Evolutionary conservation across 176 grass and related monocot species (phyloP).

Genomic region (Miscanthus lutarioriparius): DNA sequence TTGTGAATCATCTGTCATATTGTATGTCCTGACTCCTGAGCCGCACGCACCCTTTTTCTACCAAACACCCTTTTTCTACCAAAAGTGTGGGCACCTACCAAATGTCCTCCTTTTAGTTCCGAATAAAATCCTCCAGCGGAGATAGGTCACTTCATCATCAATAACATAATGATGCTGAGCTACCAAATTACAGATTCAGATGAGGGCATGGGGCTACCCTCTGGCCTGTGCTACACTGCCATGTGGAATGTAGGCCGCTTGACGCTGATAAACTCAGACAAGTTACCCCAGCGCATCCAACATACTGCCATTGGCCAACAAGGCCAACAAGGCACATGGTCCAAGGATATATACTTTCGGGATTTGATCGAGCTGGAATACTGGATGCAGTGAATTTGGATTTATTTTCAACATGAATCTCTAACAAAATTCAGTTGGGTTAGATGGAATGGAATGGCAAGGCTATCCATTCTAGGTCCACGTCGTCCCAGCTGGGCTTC

Average conservation of each 20-base stretch:
- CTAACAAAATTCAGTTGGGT: not conserved
- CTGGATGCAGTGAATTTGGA: not conserved
- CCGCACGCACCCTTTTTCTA: not conserved
- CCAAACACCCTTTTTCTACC: too few relatives aligned
- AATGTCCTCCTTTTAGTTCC: not conserved
- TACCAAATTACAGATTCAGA: not conserved
- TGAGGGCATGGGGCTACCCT: not conserved
- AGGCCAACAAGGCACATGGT: not conserved
- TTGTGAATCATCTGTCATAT: not conserved
- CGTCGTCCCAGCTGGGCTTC: too few relatives aligned
- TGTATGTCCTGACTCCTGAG: not conserved
- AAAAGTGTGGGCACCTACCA: slow-evolving; percentile 14
- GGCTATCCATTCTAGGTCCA: too few relatives aligned
- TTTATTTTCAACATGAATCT: not conserved
- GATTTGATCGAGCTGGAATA: not conserved
- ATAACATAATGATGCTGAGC: slow-evolving; percentile 1
- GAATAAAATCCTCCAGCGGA: not conserved
- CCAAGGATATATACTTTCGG: not conserved
- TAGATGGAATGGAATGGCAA: not conserved
- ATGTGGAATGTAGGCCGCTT: not conserved
- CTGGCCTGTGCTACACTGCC: not conserved
- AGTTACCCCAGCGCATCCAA: not conserved
- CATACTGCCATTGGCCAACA: not conserved
- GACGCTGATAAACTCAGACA: not conserved
- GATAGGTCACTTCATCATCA: slow-evolving; percentile 5